Base-by-base conservation (phyloP, 129 eudicot genomes). In the Flaveria trinervia region DNA sequence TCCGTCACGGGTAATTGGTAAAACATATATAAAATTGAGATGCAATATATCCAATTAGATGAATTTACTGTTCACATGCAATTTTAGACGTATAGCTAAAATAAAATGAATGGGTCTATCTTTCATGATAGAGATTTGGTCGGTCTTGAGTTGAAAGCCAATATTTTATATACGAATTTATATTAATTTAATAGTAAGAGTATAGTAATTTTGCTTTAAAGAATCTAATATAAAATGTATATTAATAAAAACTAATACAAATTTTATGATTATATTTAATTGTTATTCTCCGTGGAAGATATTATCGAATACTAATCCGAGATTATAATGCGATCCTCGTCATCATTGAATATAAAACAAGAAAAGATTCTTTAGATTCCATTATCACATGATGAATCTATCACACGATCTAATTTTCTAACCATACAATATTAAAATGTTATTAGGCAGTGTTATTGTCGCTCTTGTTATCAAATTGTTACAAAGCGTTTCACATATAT, bases 281-380 rank as follows among this genome's bases (percentile, higher is more conserved):
- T 56, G 33, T 57, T 57, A 20, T 18, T 55, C 13, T 17, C 28
- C 11, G 14, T 55, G 62, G 62, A 22, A 20, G 61, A 55, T 22
- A 55, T 57, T 12, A 9, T 22, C 44, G 20, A 62, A 70, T 41
- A 48, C 46, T 70, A 39, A 48, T 22, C 22, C 7, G 12, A 8
- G 74, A 59, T 12, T 26, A 59, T 57, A 59, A 73, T 74, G 78
- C 70, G 25, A 74, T 74, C 78, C 78, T 74, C 69, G 78, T 74
- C 78, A 74, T 43, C 22, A 59, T 74, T 59, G 70, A 74, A 41
- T 18, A 59, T 59, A 10, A 74, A 59, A 57, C 39, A 59, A 43
- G 43, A 22, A 44, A 41, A 3, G 78, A 74, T 74, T 74, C 78
- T 72, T 17, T 26, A 36, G 77, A 72, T 72, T 72, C 77, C 77